Conservation (phyloP, 495 filamentous ascomycete species). For the Penicillium canescens region DNA sequence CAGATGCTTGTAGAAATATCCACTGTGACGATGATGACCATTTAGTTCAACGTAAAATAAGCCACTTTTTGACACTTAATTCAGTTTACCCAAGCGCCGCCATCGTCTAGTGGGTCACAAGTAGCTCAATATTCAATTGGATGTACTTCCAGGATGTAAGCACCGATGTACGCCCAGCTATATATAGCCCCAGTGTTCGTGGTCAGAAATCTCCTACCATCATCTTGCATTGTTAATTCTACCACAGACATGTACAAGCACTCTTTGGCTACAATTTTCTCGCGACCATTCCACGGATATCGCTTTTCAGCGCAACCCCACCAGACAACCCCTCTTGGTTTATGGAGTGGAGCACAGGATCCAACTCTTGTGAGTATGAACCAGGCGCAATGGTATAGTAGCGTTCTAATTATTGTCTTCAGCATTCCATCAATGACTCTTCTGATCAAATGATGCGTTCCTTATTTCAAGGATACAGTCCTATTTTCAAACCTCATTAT, state of each 20-base stretch:
- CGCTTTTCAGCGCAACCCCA: neutral
- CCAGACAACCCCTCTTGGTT: neutral
- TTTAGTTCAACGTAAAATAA: too few species aligned
- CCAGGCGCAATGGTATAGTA: neutral
- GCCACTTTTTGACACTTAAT: too few species aligned
- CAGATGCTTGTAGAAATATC: too few species aligned
- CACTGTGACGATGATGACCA: too few species aligned
- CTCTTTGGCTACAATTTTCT: neutral
- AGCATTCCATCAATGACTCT: neutral
- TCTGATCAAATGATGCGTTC: constrained; percentile 5
- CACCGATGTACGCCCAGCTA: too few species aligned
- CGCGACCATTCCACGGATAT: neutral
- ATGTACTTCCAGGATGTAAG: too few species aligned
- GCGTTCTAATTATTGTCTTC: neutral
- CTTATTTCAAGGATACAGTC: constrained; percentile 9
- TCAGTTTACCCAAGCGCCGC: neutral
- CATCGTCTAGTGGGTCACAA: neutral
- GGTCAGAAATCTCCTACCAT: neutral
- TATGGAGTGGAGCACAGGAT: neutral
- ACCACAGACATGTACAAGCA: neutral
- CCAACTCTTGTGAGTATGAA: neutral
- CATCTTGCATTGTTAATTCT: neutral
- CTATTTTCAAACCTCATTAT: constrained; percentile 1
- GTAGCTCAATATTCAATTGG: neutral
- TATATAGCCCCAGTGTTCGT: neutral